Evolutionary conservation across 2,329 filamentous ascomycete genomes (phyloP).

Genomic region (Fusarium tanahbumbuense): DNA sequence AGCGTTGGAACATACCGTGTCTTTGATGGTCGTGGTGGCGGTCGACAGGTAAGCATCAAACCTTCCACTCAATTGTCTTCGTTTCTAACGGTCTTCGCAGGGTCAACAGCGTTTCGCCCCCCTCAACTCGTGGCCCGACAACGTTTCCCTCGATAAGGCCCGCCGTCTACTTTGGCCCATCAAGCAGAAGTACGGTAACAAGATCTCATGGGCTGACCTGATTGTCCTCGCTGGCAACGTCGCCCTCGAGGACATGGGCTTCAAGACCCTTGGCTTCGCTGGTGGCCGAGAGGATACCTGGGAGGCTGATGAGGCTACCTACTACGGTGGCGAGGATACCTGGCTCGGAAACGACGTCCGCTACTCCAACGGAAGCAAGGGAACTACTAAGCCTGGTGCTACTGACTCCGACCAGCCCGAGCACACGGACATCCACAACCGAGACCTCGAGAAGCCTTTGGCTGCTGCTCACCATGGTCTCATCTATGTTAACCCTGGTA

Average conservation of each 20-base stretch:
- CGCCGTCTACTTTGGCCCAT: conserved; percentile 81
- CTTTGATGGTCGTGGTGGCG: conserved; percentile 79
- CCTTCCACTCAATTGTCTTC: not conserved
- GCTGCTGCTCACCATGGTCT: conserved; percentile 69
- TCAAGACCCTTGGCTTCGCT: conserved; percentile 79
- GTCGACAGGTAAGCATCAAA: conserved; percentile 61
- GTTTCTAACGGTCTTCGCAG: conserved; percentile 25
- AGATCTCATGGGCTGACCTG: conserved; percentile 84
- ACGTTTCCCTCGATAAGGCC: conserved; percentile 82
- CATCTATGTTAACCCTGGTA: conserved; percentile 25
- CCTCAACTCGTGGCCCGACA: conserved; percentile 86
- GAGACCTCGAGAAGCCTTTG: conserved; percentile 76
- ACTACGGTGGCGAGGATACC: conserved; percentile 80
- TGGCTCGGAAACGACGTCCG: conserved; percentile 82
- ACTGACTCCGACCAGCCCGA: conserved; percentile 21
- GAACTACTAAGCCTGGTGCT: conserved; percentile 29
- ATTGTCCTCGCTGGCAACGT: conserved; percentile 79
- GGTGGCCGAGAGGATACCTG: conserved; percentile 78
- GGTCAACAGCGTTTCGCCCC: conserved; percentile 85
- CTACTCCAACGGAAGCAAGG: conserved; percentile 71
- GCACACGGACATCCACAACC: conserved; percentile 61
- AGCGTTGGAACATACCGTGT: conserved; percentile 82
- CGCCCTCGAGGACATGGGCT: conserved; percentile 80
- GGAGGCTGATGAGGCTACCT: conserved; percentile 80
- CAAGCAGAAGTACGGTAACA: conserved; percentile 87